phyloP scores from a whole-genome alignment of 805 yeast genomes.

The Candida taoyuanica region DNA sequence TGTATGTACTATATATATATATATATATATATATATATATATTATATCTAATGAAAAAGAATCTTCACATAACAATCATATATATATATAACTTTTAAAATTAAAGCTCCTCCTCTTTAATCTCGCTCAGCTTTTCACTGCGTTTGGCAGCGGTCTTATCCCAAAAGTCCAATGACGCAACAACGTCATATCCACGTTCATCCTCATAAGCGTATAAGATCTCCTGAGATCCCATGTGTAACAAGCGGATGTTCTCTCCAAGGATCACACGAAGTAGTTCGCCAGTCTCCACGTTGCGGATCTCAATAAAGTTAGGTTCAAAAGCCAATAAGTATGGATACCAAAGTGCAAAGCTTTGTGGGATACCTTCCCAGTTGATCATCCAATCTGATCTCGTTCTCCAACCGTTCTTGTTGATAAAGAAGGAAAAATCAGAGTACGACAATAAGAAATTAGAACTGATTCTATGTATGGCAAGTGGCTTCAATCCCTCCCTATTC shows the following conservation, averaged over 20 bases:
- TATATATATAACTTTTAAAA: no score
- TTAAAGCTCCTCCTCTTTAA: constrained; percentile 19
- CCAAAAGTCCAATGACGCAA: constrained; percentile 92
- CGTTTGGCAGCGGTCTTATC: constrained; percentile 31
- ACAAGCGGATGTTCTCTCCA: constrained; percentile 85
- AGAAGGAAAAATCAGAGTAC: constrained; percentile 91
- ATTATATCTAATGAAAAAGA: no score
- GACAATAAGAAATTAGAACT: constrained; percentile 84
- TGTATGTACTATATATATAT: no score
- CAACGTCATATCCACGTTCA: constrained; percentile 86
- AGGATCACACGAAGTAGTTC: constrained; percentile 82
- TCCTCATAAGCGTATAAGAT: constrained; percentile 89
- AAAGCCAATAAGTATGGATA: constrained; percentile 92
- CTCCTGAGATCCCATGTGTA: constrained; percentile 90
- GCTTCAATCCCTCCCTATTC: constrained; percentile 75
- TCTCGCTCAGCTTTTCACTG: constrained; percentile 21
- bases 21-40: no score
- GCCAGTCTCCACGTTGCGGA: constrained; percentile 84
- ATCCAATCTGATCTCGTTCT: constrained; percentile 90
- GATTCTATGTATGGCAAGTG: constrained; percentile 86
- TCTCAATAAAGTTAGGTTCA: constrained; percentile 86
- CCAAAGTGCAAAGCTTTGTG: constrained; percentile 87
- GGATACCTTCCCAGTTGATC: constrained; percentile 94
- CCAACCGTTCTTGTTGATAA: constrained; percentile 95
- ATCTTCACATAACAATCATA: no score